phyloP scores from a whole-genome alignment of 169 alveolate species.

The Babesia ovata region DNA sequence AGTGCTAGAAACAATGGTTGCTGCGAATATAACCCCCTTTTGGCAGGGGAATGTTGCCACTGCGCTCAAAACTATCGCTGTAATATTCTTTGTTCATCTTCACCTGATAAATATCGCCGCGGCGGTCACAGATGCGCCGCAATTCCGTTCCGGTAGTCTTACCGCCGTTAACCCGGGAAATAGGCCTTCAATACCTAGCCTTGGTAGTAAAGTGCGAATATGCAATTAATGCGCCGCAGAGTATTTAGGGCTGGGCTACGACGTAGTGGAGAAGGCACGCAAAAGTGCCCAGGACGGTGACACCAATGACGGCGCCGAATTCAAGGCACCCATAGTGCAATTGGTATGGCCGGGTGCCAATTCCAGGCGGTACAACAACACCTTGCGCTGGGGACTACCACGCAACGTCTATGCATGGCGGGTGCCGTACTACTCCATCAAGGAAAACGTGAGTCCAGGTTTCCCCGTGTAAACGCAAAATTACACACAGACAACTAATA shows the following conservation, averaged over 20 bases:
- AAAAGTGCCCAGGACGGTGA: neutral
- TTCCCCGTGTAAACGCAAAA: neutral
- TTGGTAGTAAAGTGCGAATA: neutral
- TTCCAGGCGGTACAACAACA: conserved; percentile 36
- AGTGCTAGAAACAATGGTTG: conserved; percentile 24
- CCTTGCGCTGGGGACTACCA: conserved; percentile 44
- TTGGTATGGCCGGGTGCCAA: conserved; percentile 6
- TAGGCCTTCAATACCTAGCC: conserved; percentile 10
- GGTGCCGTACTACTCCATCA: conserved; percentile 28
- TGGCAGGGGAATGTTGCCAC: neutral
- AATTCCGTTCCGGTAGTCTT: neutral
- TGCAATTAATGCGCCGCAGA: conserved; percentile 4
- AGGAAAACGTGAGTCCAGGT: conserved; percentile 20
- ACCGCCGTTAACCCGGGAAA: conserved; percentile 4
- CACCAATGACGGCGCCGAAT: conserved; percentile 9
- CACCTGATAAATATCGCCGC: neutral
- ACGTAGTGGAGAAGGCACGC: conserved; percentile 6
- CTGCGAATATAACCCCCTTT: neutral
- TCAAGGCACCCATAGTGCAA: conserved; percentile 37
- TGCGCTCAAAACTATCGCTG: neutral
- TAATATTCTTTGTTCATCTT: neutral
- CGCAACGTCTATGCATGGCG: conserved; percentile 26
- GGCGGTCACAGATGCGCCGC: neutral
- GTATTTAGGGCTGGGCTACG: conserved; percentile 59
- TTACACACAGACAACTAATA: neutral